Evolutionary conservation across 306 rosid genomes (phyloP).

Genomic region (Vigna reflexopilosa): DNA sequence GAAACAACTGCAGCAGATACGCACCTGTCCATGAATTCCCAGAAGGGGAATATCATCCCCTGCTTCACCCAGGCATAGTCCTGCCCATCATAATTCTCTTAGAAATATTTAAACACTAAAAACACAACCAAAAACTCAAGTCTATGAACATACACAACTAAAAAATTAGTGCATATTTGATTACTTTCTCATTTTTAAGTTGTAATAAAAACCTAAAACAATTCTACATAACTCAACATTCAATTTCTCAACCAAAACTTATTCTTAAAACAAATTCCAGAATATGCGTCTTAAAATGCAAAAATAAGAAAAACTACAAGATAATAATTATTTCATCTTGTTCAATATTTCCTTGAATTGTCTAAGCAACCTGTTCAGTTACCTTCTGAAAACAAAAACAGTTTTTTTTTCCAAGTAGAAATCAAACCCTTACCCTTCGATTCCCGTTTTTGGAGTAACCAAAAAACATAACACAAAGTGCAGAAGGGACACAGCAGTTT

Average conservation of each 20-base stretch:
- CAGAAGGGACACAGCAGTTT: slow-evolving; percentile 67
- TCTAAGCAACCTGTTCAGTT: background rate
- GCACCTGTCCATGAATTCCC: slow-evolving; percentile 85
- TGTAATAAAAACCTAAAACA: background rate
- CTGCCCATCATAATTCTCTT: slow-evolving; percentile 53
- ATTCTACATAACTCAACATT: background rate
- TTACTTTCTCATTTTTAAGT: background rate
- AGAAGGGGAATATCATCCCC: slow-evolving; percentile 84
- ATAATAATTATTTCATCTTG: background rate
- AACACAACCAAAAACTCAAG: background rate
- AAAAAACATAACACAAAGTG: slow-evolving; percentile 87
- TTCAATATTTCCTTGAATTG: background rate
- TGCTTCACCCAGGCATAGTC: slow-evolving; percentile 91
- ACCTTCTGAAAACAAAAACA: background rate
- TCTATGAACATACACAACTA: background rate
- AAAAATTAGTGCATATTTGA: background rate
- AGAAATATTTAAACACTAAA: slow-evolving; percentile 37
- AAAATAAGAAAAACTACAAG: background rate
- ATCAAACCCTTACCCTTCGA: slow-evolving; percentile 62
- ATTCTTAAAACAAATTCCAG: too few relatives aligned
- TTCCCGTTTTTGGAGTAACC: slow-evolving; percentile 88
- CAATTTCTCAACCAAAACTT: background rate
- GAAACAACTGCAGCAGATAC: slow-evolving; percentile 35
- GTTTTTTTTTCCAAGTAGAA: background rate
- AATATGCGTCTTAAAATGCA: background rate